These are phyloP conservation scores for Aspergillus neotritici DNA, from an alignment of 2,329 filamentous ascomycete species.

Conservation along the genomic window DNA sequence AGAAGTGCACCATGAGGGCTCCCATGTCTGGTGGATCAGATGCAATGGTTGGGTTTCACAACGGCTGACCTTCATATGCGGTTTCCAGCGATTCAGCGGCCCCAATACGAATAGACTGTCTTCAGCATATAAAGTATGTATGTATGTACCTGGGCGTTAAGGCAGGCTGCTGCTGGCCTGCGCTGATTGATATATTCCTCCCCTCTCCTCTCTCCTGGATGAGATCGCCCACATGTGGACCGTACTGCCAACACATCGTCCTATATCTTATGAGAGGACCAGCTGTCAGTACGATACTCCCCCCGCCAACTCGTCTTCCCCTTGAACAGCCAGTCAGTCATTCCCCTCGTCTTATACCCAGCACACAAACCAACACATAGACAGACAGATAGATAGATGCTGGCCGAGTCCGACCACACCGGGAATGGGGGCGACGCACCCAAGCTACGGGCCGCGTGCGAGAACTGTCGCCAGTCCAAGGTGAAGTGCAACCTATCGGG, in stretches of 20 bases:
- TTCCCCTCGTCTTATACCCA: too few species aligned
- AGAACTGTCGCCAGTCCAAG: slow-evolving; percentile 37
- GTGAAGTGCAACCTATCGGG: slow-evolving; percentile 36
- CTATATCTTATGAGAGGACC: too few species aligned
- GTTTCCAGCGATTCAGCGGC: slow-evolving; percentile 27
- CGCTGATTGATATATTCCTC: too few species aligned
- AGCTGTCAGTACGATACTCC: too few species aligned
- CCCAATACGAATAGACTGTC: slow-evolving; percentile 22
- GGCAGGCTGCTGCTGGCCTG: neutral
- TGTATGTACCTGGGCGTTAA: slow-evolving; percentile 3
- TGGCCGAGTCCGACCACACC: slow-evolving; percentile 20
- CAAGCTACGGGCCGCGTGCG: slow-evolving; percentile 35
- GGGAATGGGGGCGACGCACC: slow-evolving; percentile 24
- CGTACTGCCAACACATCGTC: too few species aligned
- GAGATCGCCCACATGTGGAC: too few species aligned
- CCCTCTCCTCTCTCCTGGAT: too few species aligned
- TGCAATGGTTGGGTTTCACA: slow-evolving; percentile 32
- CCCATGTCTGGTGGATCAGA: slow-evolving; percentile 33
- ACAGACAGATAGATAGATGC: slow-evolving; percentile 23
- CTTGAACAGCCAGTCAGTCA: too few species aligned
- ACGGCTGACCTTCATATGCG: slow-evolving; percentile 34
- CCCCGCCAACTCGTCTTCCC: too few species aligned
- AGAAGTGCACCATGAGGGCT: slow-evolving; percentile 9
- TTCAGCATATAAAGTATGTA: slow-evolving; percentile 17
- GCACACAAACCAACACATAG: too few species aligned